Base-by-base conservation (phyloP, 2,329 filamentous ascomycete genomes). In the Ramularia endophylla region DNA sequence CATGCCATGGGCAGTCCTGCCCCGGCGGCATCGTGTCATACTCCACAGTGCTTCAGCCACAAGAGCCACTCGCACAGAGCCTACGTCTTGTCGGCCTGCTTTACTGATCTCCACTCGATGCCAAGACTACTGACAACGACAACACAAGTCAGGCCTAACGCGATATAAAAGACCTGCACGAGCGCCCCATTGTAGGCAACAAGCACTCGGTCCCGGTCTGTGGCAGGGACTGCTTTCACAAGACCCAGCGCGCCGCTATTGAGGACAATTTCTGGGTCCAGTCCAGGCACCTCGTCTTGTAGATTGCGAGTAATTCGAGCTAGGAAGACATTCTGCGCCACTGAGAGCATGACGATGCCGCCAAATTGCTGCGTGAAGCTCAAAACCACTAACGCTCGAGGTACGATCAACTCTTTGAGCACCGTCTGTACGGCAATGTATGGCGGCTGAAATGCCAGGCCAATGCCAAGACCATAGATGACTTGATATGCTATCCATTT, bases 401-500 rank as follows among this genome's bases (percentile, higher is more conserved):
- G 41, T 9, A 47, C 35, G 19, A 36, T 27, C 5, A 13, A 30
- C 3, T 32, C 33, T 17, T 28, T 11, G 17, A 54, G 27, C n/a
- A 46, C 35, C 5, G 46, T 45, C 36, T 53, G 50, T 15, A 36
- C 50, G 13, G 40, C 44, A 15, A 62, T 58, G 38, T 61, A 56
- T 17, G 61, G 58, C 16, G 59, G 53, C 39, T 62, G 61, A 8
- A 61, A 50, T 20, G 49, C 50, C 15, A 53, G 39, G 7, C 59
- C 61, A 5, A 53, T 44, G 12, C 58, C 61, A 13, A 51, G 15
- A 17, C 58, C 61, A 8, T 52, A 47, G 11, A 62, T 37, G 31
- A 63, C 55, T 37, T 64, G 60, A 37, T 58, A 64, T 4, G 52
- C 56, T 31, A 64, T 61, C 57, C 60, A 63, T 12, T 46, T 43